Conservation (phyloP, 108 stramenopile species). For the Pseudonitzschia delicatissima region DNA sequence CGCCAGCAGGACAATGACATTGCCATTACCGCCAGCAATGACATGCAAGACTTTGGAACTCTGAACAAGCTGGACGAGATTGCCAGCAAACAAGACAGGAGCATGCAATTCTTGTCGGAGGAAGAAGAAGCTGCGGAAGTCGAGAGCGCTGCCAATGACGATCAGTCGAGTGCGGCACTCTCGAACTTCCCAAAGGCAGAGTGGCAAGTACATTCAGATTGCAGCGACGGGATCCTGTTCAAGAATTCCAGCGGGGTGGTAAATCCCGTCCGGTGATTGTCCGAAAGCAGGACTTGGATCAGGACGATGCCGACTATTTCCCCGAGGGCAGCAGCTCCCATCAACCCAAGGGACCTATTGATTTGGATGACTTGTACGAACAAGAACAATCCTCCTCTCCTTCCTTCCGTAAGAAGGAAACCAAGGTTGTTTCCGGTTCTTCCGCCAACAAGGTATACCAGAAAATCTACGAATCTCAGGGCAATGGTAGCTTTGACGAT, state of each 20-base stretch:
- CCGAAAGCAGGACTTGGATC: conserved; percentile 35
- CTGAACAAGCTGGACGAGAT: conserved; percentile 2
- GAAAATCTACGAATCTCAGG: conserved; percentile 1
- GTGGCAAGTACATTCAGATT: conserved; percentile 42
- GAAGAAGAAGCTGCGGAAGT: conserved; percentile 8
- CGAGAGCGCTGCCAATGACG: conserved; percentile 5
- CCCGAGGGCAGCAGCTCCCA: neutral
- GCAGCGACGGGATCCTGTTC: conserved; percentile 48
- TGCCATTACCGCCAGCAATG: conserved; percentile 10
- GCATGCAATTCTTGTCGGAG: neutral
- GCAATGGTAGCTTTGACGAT: conserved; percentile 25
- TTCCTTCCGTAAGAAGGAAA: neutral
- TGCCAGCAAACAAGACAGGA: neutral
- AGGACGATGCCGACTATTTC: conserved; percentile 41
- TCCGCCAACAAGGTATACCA: conserved; percentile 3
- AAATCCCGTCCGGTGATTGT: too few species aligned
- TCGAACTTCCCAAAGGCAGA: conserved; percentile 14
- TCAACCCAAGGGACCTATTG: conserved; percentile 39
- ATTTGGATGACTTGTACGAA: conserved; percentile 40
- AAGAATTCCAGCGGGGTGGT: conserved; percentile 15
- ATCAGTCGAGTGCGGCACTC: conserved; percentile 4
- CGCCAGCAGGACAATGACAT: conserved; percentile 6
- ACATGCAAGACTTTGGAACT: conserved; percentile 33
- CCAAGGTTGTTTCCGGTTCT: conserved; percentile 5
- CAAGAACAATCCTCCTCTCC: conserved; percentile 1